phyloP scores from a whole-genome alignment of 139 green algal species.

The Chlorella vulgaris region DNA sequence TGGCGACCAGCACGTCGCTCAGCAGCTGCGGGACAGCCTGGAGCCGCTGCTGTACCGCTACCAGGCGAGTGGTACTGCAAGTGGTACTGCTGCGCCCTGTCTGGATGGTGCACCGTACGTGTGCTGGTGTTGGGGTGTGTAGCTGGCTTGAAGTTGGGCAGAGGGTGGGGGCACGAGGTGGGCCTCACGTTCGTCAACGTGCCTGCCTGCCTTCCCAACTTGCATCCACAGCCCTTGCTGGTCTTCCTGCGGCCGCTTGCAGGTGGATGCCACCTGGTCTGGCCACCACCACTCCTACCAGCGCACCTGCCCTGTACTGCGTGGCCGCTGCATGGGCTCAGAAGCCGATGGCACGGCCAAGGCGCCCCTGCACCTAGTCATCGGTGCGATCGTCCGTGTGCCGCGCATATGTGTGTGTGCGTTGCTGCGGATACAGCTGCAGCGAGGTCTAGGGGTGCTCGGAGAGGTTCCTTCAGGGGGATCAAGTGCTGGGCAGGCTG shows the following conservation, averaged over 20 bases:
- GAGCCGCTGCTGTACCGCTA: slow-evolving; percentile 31
- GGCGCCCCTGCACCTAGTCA: slow-evolving; percentile 26
- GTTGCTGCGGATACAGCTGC: neutral
- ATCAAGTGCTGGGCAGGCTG: too few species aligned
- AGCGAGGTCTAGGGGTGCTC: too few species aligned
- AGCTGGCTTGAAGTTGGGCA: too few species aligned
- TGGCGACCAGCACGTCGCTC: slow-evolving; percentile 35
- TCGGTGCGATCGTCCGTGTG: slow-evolving; percentile 4
- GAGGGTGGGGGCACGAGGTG: too few species aligned
- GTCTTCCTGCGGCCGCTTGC: neutral
- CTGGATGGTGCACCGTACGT: neutral
- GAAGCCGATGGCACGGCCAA: neutral
- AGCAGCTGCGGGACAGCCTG: slow-evolving; percentile 27
- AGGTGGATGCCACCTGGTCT: slow-evolving; percentile 66
- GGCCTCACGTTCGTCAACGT: too few species aligned
- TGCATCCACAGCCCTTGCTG: neutral
- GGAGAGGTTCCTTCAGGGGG: too few species aligned
- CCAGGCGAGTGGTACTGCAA: neutral
- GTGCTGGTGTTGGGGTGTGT: too few species aligned
- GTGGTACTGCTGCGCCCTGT: too few species aligned
- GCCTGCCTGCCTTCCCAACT: neutral
- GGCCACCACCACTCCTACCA: slow-evolving; percentile 81
- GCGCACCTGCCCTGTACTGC: slow-evolving; percentile 57
- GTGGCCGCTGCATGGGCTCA: slow-evolving; percentile 12
- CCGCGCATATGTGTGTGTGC: neutral